Percentiles rank a stretch among this genome's conserved stretches.
phyloP scores from a whole-genome alignment of 345 rosid genomes.

The Psidium guajava region DNA sequence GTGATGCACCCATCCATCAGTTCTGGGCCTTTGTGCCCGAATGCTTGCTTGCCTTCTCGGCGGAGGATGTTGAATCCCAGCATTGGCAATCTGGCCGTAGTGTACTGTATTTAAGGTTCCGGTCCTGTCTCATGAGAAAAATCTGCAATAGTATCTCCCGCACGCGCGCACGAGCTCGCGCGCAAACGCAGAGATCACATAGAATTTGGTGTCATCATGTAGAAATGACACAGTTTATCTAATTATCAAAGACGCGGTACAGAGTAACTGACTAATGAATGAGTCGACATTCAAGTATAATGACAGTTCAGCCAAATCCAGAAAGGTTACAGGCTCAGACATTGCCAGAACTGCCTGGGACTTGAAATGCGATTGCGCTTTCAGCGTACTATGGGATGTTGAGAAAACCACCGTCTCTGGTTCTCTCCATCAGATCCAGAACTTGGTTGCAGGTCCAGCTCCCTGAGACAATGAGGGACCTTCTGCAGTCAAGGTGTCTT shows the following conservation, averaged over 20 bases:
- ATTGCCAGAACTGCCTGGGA: neutral
- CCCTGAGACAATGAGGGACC: too few relatives aligned
- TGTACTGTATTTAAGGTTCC: neutral
- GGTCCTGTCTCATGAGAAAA: neutral
- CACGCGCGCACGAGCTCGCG: neutral
- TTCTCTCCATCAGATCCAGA: neutral
- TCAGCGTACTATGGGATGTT: neutral
- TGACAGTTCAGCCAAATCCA: neutral
- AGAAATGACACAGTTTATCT: neutral
- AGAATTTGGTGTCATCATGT: neutral
- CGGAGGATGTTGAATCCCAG: neutral
- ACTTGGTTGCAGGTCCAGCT: neutral
- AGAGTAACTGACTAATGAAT: neutral
- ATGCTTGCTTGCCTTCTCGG: neutral
- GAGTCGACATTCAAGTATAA: slow-evolving; percentile 1
- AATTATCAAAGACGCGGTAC: neutral
- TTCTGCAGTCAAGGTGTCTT: too few relatives aligned
- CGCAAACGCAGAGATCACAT: neutral
- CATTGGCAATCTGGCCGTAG: neutral
- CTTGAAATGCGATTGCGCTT: neutral
- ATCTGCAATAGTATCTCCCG: neutral
- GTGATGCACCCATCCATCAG: neutral
- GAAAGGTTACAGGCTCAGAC: neutral
- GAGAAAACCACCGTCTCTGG: neutral
- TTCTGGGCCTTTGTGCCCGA: neutral